Conservation (phyloP, 2,329 filamentous ascomycete species). For the Ophiostoma australiae region DNA sequence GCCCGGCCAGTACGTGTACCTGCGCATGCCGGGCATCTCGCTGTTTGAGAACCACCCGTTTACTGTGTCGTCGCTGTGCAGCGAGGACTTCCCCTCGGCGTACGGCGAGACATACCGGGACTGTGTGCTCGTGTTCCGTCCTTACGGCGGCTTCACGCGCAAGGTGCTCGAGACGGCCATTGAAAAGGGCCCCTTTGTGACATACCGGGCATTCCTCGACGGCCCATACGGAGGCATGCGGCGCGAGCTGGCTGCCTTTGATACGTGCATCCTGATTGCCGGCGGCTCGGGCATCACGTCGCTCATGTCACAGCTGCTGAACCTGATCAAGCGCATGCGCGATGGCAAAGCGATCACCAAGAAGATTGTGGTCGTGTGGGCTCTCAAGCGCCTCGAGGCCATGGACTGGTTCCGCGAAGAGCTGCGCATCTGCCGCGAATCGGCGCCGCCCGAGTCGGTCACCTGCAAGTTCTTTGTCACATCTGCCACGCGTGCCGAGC, state of each 20-base stretch:
- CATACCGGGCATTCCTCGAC: slow-evolving; percentile 86
- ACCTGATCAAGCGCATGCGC: slow-evolving; percentile 93
- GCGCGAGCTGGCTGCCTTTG: slow-evolving; percentile 82
- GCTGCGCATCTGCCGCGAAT: slow-evolving; percentile 83
- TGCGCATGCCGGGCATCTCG: slow-evolving; percentile 89
- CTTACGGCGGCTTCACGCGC: slow-evolving; percentile 84
- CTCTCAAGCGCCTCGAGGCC: slow-evolving; percentile 81
- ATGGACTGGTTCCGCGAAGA: slow-evolving; percentile 99
- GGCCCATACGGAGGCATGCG: slow-evolving; percentile 95
- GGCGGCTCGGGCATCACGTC: slow-evolving; percentile 94
- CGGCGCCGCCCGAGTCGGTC: slow-evolving; percentile 79
- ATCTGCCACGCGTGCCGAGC: slow-evolving; percentile 56
- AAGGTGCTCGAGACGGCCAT: slow-evolving; percentile 78
- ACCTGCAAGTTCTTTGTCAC: slow-evolving; percentile 96
- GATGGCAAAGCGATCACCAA: slow-evolving; percentile 91
- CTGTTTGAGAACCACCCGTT: slow-evolving; percentile 92
- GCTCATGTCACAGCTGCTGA: slow-evolving; percentile 82
- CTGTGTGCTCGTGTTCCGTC: slow-evolving; percentile 85
- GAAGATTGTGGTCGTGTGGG: slow-evolving; percentile 89
- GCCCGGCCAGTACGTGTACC: slow-evolving; percentile 89
- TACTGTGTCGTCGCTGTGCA: slow-evolving; percentile 87
- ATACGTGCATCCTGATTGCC: slow-evolving; percentile 87
- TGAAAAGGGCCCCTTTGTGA: slow-evolving; percentile 82
- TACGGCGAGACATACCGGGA: slow-evolving; percentile 86
- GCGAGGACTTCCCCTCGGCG: slow-evolving; percentile 85